phyloP scores from a whole-genome alignment of 2,329 filamentous ascomycete genomes.

The Lasiodiplodia gonubiensis region DNA sequence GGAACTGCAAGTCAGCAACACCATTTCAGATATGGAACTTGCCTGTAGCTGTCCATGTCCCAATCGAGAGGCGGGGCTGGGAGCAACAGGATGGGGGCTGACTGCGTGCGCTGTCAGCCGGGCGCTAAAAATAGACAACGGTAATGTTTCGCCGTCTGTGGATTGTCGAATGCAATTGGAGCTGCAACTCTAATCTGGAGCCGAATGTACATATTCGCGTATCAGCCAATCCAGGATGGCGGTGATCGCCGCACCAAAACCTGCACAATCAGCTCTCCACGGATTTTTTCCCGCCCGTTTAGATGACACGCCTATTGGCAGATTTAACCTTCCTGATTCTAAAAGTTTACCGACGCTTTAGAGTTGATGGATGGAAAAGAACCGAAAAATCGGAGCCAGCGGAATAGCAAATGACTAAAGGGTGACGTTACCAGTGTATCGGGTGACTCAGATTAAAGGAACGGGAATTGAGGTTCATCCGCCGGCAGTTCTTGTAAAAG shows the following conservation, averaged over 20 bases:
- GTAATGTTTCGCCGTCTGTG: background rate
- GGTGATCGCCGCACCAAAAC: background rate
- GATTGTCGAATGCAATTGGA: background rate
- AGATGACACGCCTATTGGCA: background rate
- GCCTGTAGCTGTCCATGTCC: constrained; percentile 4
- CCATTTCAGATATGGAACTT: background rate
- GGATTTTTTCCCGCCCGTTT: no score
- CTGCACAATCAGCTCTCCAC: background rate
- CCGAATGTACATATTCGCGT: background rate
- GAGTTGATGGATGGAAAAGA: background rate
- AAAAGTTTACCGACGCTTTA: background rate
- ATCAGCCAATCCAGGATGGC: background rate
- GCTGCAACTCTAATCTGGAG: background rate
- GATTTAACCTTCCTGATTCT: background rate
- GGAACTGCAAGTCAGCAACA: constrained; percentile 18
- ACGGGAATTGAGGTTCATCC: background rate
- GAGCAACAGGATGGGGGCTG: constrained; percentile 4
- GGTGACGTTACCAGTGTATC: background rate
- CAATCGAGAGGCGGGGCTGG: constrained; percentile 15
- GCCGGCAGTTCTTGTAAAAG: background rate
- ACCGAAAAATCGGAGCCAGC: no score
- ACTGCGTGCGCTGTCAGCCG: constrained; percentile 2
- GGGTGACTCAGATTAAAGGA: background rate
- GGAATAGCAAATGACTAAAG: background rate
- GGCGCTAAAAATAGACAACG: constrained; percentile 17